Evolutionary conservation across 108 stramenopile genomes (phyloP).

Genomic region (Cylindrotheca fusiformis): DNA sequence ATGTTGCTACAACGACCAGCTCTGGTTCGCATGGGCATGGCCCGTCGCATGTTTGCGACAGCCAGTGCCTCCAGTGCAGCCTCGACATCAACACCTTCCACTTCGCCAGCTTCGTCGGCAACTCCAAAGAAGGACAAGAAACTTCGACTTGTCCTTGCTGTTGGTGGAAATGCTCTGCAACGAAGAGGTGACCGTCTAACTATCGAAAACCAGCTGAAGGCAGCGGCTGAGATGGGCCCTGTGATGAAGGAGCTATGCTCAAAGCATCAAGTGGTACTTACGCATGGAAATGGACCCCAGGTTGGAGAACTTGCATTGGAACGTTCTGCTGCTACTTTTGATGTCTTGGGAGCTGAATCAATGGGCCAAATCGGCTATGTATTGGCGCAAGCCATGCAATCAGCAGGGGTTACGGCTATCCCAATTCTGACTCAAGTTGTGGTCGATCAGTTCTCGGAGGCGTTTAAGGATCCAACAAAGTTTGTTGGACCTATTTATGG

Average conservation of each 20-base stretch:
- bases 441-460: conserved; percentile 63
- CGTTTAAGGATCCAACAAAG: conserved; percentile 73
- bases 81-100: background rate
- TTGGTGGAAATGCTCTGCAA: conserved; percentile 85
- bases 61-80: background rate
- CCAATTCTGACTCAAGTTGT: conserved; percentile 79
- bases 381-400: conserved; percentile 65
- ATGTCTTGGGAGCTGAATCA: conserved; percentile 74
- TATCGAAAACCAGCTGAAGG: conserved; percentile 86
- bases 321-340: conserved; percentile 65
- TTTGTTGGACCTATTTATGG: conserved; percentile 85
- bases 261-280: conserved; percentile 71
- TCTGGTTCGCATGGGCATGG: conserved; percentile 4
- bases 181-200: conserved; percentile 82
- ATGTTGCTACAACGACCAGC: conserved; percentile 7
- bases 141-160: conserved; percentile 67
- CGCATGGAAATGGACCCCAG: conserved; percentile 81
- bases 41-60: conserved; percentile 3
- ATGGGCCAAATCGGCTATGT: conserved; percentile 86
- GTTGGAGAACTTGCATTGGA: conserved; percentile 83
- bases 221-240: conserved; percentile 80
- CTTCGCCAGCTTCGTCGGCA: conserved; percentile 4
- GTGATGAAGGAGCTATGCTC: conserved; percentile 49
- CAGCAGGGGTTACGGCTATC: conserved; percentile 48
- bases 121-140: conserved; percentile 10